These are phyloP conservation scores for Cucurbita ficifolia DNA, from an alignment of 306 rosid genomes.

Conservation along the genomic window DNA sequence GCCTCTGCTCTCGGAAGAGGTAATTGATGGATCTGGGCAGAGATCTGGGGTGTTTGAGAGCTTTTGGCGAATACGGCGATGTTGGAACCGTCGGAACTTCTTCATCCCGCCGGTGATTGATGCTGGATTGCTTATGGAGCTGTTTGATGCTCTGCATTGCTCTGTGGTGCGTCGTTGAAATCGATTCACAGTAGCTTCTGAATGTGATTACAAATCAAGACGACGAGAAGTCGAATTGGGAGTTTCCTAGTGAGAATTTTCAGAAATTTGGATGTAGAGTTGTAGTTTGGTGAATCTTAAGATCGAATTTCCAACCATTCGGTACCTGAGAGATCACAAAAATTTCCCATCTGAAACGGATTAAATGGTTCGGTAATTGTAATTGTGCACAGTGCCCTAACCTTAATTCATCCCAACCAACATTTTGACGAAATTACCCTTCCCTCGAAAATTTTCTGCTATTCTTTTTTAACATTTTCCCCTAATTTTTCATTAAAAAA, in stretches of 20 bases:
- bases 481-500: not conserved
- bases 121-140: slow-evolving; percentile 48
- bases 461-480: too few relatives aligned
- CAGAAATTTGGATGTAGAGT: not conserved
- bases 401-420: not conserved
- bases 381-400: not conserved
- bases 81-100: slow-evolving; percentile 27
- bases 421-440: not conserved
- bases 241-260: not conserved
- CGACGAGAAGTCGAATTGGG: not conserved
- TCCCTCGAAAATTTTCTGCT: not conserved
- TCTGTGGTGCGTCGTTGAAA: not conserved
- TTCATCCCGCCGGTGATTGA: slow-evolving; percentile 62
- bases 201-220: not conserved
- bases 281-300: not conserved
- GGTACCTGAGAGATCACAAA: slow-evolving; percentile 1
- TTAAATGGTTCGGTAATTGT: not conserved
- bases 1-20: slow-evolving; percentile 67
- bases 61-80: slow-evolving; percentile 65
- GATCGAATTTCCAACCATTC: not conserved
- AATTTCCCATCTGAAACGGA: not conserved
- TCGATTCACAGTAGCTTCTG: not conserved
- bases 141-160: slow-evolving; percentile 39
- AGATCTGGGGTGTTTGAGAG: slow-evolving; percentile 53
- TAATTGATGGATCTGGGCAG: slow-evolving; percentile 87